phyloP scores from a whole-genome alignment of 345 rosid genomes.

The Clausena lansium region DNA sequence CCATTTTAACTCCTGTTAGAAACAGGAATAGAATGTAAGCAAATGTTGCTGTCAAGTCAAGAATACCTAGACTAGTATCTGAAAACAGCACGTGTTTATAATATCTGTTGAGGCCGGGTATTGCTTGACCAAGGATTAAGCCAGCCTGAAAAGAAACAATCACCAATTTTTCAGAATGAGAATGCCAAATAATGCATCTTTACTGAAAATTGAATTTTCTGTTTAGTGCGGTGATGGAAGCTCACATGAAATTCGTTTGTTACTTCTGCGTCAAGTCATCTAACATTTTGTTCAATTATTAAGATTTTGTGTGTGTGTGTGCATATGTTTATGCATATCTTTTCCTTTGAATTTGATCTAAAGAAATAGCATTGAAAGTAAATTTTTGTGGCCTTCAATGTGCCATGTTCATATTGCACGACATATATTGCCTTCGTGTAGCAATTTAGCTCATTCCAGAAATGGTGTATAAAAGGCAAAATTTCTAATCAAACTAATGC shows the following conservation, averaged over 20 bases:
- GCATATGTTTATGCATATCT: neutral
- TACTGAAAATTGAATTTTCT: neutral
- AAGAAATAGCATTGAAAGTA: neutral
- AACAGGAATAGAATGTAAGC: conserved; percentile 24
- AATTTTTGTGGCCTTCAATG: too few relatives aligned
- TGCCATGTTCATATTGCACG: neutral
- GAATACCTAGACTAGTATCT: neutral
- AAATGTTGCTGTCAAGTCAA: conserved; percentile 2
- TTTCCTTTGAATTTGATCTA: neutral
- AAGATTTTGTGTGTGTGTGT: neutral
- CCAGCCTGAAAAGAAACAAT: neutral
- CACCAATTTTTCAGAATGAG: neutral
- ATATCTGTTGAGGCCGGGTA: neutral
- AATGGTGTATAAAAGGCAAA: neutral
- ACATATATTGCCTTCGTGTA: too few relatives aligned
- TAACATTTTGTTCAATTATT: neutral
- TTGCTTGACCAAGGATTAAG: neutral
- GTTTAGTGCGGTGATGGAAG: neutral
- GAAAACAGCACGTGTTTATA: neutral
- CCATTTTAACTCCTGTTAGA: conserved; percentile 30
- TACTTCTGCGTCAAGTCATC: neutral
- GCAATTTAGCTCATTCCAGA: neutral
- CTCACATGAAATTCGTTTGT: neutral
- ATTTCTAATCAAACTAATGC: neutral
- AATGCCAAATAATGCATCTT: neutral